Evolutionary conservation across 192 early-diverging fungal species (phyloP), one percentile per base, ranked within the genome.

Genomic region (Dissophora ornata): DNA sequence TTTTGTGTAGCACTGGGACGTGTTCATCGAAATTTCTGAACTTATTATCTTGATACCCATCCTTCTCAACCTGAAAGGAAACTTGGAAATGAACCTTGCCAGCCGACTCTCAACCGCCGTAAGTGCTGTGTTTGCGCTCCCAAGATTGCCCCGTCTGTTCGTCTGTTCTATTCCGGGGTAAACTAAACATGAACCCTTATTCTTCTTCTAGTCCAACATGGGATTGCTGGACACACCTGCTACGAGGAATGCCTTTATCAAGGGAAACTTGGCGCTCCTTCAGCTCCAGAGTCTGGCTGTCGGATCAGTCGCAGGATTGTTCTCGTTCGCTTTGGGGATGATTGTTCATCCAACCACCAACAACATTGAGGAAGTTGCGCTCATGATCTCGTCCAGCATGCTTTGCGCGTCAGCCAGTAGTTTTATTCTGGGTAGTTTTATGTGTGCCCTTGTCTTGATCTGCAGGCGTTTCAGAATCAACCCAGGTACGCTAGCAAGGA

Each of bases 31-130:
- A 9, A 80, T 93, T 18, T 84, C 91, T 3, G 90, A 91, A 63
- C 75, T 97, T 11, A 93, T 95, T 73, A 90, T 97, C 57, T 87
- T 97, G 58, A 91, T 96, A 0, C 88, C 95, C 4, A 90, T 95
- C 29, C 68, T 97, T 12, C 71, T 97, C 29, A 95, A 95, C 65
- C 78, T 97, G 19, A 97, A 97, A 62, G 94, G 95, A 56, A 97
- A 96, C 78, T 85, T 96, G 15, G 95, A 97, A 69, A 91, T 96
- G 84, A 97, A 93, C 50, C 84, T 97, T 55, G 92, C 93, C 7
- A 88, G 94, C n/a, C 86, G 95, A 9, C 81, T 97, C 19, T 92
- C 93, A 2, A 96, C 94, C 10, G 87, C 83, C 60, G 82, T 91
- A 78, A 89, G 78, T 38, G 36, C 36, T 38, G 6, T 38, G 36